A percentile compares a stretch with the other conserved stretches of the same genome.
These are phyloP conservation scores for Solanum tacnaense DNA, from an alignment of 257 asterid genomes.

Conservation along the genomic window DNA sequence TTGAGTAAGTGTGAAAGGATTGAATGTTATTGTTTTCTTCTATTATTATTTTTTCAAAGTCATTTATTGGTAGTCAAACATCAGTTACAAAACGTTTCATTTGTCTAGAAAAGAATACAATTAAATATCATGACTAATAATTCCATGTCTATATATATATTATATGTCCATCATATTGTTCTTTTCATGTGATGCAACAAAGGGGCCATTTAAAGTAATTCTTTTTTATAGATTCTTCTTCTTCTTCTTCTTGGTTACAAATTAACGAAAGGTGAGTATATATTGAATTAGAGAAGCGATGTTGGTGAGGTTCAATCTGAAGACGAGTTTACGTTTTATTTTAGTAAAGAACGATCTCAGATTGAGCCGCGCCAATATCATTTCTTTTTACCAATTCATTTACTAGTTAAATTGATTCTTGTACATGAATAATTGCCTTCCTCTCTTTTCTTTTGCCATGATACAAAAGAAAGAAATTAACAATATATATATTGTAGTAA, in stretches of 20 bases:
- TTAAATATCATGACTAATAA: neutral
- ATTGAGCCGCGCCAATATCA: conserved; percentile 99
- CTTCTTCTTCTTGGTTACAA: neutral
- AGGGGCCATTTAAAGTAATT: neutral
- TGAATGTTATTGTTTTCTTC: neutral
- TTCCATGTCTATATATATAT: neutral
- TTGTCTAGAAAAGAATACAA: neutral
- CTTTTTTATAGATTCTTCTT: neutral
- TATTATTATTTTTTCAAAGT: neutral
- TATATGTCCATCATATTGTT: neutral
- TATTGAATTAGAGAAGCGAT: conserved; percentile 35
- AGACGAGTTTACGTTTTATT: conserved; percentile 41
- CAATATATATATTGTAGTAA: neutral
- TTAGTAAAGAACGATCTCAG: conserved; percentile 65
- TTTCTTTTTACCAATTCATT: conserved; percentile 12
- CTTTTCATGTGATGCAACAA: neutral
- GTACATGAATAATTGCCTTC: neutral
- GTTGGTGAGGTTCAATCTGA: conserved; percentile 98
- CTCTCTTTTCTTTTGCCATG: neutral
- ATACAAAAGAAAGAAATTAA: neutral
- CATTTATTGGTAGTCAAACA: neutral
- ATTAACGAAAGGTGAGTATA: neutral
- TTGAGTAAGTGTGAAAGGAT: neutral
- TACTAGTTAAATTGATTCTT: neutral
- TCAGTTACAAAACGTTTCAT: neutral